These are phyloP conservation scores for Suillus subalutaceus DNA, from an alignment of 768 basidiomycete species.

Conservation along the genomic window DNA sequence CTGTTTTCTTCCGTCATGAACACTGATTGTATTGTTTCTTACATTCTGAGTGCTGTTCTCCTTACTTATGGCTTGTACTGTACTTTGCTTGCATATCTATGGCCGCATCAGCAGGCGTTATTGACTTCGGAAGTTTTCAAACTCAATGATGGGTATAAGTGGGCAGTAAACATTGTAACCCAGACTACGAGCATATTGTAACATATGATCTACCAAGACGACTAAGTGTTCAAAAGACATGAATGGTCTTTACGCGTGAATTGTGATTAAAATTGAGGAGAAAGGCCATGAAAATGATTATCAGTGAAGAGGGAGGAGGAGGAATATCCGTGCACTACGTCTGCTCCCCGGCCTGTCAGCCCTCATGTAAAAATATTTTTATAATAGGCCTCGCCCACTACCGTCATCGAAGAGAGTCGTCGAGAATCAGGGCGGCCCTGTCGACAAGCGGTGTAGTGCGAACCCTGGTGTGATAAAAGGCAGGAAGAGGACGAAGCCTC, in stretches of 20 bases:
- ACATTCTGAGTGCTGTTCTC: not conserved
- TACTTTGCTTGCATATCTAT: not conserved
- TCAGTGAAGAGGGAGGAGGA: conserved; percentile 30
- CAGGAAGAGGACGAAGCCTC: conserved; percentile 2
- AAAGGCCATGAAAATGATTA: conserved; percentile 19
- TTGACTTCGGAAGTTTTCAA: not conserved
- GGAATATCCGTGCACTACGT: conserved; percentile 43
- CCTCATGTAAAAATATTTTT: conserved; percentile 33
- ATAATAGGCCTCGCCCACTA: conserved; percentile 12
- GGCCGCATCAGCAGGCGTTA: not conserved
- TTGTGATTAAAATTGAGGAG: not conserved
- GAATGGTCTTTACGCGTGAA: not conserved
- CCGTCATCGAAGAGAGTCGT: conserved; percentile 9
- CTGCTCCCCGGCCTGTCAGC: conserved; percentile 31
- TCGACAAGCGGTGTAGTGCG: conserved; percentile 10
- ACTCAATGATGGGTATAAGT: not conserved
- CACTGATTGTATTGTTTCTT: not conserved
- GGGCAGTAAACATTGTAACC: conserved; percentile 4
- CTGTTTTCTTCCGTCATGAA: not conserved
- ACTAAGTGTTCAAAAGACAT: not conserved
- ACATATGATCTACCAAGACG: not conserved
- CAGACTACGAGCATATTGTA: not conserved
- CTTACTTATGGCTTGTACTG: not conserved
- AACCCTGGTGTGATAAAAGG: not conserved
- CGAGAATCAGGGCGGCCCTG: conserved; percentile 7